Base-by-base conservation (phyloP, 352 stramenopile species). In the Pythium guiyangense region DNA sequence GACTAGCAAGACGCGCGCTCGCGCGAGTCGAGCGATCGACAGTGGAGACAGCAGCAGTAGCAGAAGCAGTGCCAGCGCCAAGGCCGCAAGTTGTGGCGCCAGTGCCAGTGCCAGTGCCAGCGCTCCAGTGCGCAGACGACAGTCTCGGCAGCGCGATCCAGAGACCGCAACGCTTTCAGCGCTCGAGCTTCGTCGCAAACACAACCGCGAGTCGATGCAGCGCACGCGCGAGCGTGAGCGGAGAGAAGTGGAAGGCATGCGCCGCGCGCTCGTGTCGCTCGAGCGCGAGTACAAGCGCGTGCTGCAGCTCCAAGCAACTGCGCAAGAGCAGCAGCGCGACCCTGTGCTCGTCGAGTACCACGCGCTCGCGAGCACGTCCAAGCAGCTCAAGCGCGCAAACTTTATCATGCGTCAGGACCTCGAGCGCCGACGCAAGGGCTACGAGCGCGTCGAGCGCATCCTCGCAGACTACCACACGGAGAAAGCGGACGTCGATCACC, bases 131-230 rank as follows among this genome's bases (percentile, higher is more conserved):
- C 6, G 25, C 44, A 49, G 25, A 26, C 22, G 44, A 15, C 20
- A 49, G 44, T 1, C 25, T 4, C 27, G 25, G 22, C 44, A 49
- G 22, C 44, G 22, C 22, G 11, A 20, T 1, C 22, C 44, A 0
- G 20, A 14, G 44, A 49, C 20, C 10, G 22, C 22, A 15, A 6
- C 29, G 29, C 29, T 11, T 4, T 22, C 27, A 26, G 53, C 63
- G 52, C 53, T 71, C 46, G 71, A 79, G 63, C 65, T 66, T 48
- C 67, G 68, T 2, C 65, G 71, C 37, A 70, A 70, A 26, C 60
- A 66, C 46, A 79, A 79, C 51, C 71, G 71, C 55, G 71, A 79
- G 61, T 71, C 71, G 52, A 82, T 82, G 72, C 69, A 73, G 57
- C 72, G 72, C 48, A 57, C 64, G 6, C 54, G 72, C 8, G 42